Conservation (phyloP, 805 yeast genomes). For the Wickerhamomyces sydowiorum region DNA sequence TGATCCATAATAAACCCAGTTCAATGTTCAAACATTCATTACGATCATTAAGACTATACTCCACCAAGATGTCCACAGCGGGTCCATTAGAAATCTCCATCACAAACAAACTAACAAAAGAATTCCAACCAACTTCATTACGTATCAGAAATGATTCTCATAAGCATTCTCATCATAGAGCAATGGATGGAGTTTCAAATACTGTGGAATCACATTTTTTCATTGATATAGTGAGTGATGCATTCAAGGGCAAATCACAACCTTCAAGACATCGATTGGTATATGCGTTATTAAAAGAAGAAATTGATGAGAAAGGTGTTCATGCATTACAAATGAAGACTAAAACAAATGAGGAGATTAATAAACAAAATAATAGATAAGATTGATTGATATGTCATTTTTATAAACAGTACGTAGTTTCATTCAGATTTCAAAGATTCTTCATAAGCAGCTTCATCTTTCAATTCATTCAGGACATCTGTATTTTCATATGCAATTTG, state of each 20-base stretch:
- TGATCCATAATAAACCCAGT: background rate
- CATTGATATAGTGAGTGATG: constrained; percentile 63
- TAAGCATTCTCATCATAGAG: constrained; percentile 84
- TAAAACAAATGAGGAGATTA: constrained; percentile 58
- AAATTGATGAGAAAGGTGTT: constrained; percentile 62
- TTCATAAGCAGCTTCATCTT: constrained; percentile 41
- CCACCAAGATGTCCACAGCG: constrained; percentile 17
- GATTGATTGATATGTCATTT: background rate
- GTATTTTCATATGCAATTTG: constrained; percentile 55
- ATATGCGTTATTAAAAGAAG: constrained; percentile 65
- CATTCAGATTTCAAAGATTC: constrained; percentile 19
- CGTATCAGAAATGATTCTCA: constrained; percentile 74
- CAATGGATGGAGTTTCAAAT: constrained; percentile 69
- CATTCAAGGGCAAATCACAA: constrained; percentile 55
- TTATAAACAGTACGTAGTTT: background rate
- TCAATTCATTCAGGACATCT: constrained; percentile 43
- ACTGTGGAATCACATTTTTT: constrained; percentile 78
- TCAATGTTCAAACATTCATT: no score
- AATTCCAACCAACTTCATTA: constrained; percentile 36
- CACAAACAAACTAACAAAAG: constrained; percentile 12
- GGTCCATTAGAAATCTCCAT: constrained; percentile 22
- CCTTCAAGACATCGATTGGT: constrained; percentile 78
- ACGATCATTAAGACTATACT: constrained; percentile 1
- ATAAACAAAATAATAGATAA: constrained; percentile 2
- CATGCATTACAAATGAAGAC: constrained; percentile 88